A percentile compares a stretch with the other conserved stretches of the same genome.
phyloP scores from a whole-genome alignment of 1,139 yeast genomes.

The Entelexis paramagnoliae region DNA sequence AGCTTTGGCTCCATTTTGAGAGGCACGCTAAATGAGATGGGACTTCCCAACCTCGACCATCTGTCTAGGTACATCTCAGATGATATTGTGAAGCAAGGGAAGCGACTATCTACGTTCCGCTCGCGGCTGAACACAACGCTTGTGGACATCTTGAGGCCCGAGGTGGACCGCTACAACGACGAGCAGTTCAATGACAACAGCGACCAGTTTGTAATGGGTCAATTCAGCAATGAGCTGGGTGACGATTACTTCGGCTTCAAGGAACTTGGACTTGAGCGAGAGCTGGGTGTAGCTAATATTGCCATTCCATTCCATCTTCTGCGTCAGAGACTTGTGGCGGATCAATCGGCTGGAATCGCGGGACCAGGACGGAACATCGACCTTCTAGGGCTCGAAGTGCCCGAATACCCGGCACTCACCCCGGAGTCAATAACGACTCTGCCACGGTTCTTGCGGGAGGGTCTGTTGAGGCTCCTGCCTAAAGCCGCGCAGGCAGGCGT shows the following conservation, averaged over 20 bases:
- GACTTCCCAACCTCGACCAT: constrained; percentile 69
- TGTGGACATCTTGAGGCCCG: constrained; percentile 71
- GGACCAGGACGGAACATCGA: constrained; percentile 18
- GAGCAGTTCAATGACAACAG: constrained; percentile 77
- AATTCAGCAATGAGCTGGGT: constrained; percentile 83
- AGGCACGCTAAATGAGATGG: constrained; percentile 68
- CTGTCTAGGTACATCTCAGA: constrained; percentile 67
- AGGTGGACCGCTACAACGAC: constrained; percentile 58
- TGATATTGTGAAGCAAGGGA: constrained; percentile 57
- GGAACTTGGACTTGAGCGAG: constrained; percentile 87
- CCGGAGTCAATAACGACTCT: constrained; percentile 36
- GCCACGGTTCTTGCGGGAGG: constrained; percentile 12
- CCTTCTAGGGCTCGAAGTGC: constrained; percentile 26
- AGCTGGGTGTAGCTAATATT: constrained; percentile 73
- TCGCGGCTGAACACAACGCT: constrained; percentile 60
- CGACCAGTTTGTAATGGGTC: constrained; percentile 90
- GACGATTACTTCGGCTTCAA: constrained; percentile 91
- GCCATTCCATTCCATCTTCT: constrained; percentile 83
- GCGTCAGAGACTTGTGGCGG: constrained; percentile 39
- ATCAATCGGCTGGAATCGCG: constrained; percentile 32
- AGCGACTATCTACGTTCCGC: constrained; percentile 59
- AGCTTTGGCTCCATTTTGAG: constrained; percentile 44
- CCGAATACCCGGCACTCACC: constrained; percentile 37
- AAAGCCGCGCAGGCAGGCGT: neutral
- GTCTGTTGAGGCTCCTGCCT: constrained; percentile 4